Base-by-base conservation (phyloP, 1,284 basidiomycete species). In the Melampsora americana region DNA sequence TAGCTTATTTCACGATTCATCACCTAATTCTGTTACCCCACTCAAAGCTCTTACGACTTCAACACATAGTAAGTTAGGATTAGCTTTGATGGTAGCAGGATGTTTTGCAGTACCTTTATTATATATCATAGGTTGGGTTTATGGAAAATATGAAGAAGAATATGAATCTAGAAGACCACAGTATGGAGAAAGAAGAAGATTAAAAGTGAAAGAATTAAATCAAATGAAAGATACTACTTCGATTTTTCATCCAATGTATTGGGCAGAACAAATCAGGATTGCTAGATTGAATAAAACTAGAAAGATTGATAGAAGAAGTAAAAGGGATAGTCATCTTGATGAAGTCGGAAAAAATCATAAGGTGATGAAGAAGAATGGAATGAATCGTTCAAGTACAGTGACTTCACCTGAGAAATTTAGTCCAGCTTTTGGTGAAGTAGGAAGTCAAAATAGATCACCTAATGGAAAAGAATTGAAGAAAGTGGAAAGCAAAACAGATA, bases 61-160 rank as follows among this genome's bases (percentile, higher is more conserved):
- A 14, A 72, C 69, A 3, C 69, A 72, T 56, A 46, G 59, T n/a
- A 62, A 61, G 32, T 30, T 72, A 4, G 69, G 69, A 23, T 48
- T 72, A 16, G 61, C 61, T 1, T 62, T 72, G 26, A 61, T 18
- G n/a, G 30, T 48, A 23, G 28, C 50, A n/a, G 69, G 60, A 44
- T 53, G 61, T n/a, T 18, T 72, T 28, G 26, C 48, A 26, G 44
- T 72, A 7, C 69, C 69, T 14, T 28, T 5, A 11, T 50, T 72
- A 32, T 72, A 72, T 61, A 39, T 72, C 30, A 42, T 62, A 20
- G 50, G 60, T 23, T 72, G 69, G 69, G 5, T 72, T 11, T 46
- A 65, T 62, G 61, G 44, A 11, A 44, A 46, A n/a, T 48, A 62
- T 32, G 69, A 72, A 53, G 44, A 23, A 23, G 28, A 35, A 18